Evolutionary conservation across 768 basidiomycete species (phyloP), one percentile per base, ranked within the genome.

Genomic region (Suillus subalutaceus): DNA sequence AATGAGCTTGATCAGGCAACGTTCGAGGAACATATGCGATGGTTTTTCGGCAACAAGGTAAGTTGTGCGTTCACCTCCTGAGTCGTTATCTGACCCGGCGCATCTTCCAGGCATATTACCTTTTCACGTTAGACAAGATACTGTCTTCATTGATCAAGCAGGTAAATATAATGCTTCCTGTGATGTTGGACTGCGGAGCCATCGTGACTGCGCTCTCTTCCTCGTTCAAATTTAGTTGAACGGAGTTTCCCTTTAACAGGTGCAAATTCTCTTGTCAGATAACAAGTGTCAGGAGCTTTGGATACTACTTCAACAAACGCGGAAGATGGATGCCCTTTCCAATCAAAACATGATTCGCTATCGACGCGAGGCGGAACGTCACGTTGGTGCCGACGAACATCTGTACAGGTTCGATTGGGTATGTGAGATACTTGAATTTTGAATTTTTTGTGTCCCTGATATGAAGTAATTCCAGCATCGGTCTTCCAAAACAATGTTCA

Each of bases 21-120:
- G 26, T 99, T 96, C 72, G 97, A 99, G 77, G 97, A 99, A 75
- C 93, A 94, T 73, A 88, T 98, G 88, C 82, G 97, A 69, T 93
- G 94, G 87, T 92, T 96, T 80, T 96, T 94, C 80, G 92, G 93
- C 40, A 94, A 88, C 67, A 90, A 90, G 85, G 91, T 91, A 77
- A 68, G 83, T 63, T 58, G 15, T 50, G 18, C 6, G n/a, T 18
- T 44, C 50, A 46, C 37, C 52, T 13, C 52, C 23, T 6, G 12
- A 62, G 37, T 38, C 20, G 16, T 2, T 9, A 23, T 59, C 67
- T 69, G 40, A 75, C 10, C 41, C 66, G 68, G 57, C 40, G 46
- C 77, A 76, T 76, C 79, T 82, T 70, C 69, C 81, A 96, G 89
- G 96, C 94, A 5, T 98, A 94, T 79, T 85, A 90, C 63, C 79